Evolutionary conservation across 371 early-diverging fungal genomes (phyloP).

Genomic region (Batkoa obscura): DNA sequence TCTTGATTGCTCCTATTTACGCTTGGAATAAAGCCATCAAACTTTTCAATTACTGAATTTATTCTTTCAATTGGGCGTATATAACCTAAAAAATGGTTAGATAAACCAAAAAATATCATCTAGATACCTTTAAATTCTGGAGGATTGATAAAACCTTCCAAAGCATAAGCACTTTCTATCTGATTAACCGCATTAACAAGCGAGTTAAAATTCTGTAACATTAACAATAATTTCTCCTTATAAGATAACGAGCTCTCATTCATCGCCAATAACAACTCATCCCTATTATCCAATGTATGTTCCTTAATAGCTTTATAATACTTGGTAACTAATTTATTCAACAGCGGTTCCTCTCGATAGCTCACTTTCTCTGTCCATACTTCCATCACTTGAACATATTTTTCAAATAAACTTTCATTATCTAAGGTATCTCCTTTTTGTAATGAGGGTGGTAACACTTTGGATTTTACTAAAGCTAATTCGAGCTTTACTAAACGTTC

Average conservation of each 20-base stretch:
- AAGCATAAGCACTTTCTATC: neutral
- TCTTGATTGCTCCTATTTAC: neutral
- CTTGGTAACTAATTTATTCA: neutral
- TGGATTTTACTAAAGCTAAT: neutral
- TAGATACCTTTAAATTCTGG: neutral
- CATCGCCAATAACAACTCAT: neutral
- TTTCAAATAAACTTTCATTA: neutral
- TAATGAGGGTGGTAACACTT: neutral
- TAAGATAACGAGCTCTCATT: neutral
- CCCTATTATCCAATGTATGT: neutral
- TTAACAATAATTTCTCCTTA: neutral
- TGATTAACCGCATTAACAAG: neutral
- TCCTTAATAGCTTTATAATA: neutral
- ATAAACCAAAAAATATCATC: neutral
- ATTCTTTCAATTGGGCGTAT: neutral
- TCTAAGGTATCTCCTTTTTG: neutral
- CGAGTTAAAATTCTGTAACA: too few species aligned
- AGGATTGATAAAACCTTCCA: neutral
- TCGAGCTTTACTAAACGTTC: neutral
- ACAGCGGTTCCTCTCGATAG: neutral
- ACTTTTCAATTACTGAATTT: neutral
- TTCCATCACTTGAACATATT: neutral
- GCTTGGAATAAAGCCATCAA: neutral
- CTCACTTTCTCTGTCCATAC: neutral
- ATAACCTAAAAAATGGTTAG: neutral